A percentile compares a stretch with the other conserved stretches of the same genome.
phyloP scores from a whole-genome alignment of 768 basidiomycete genomes.

The Lentinula detonsa region DNA sequence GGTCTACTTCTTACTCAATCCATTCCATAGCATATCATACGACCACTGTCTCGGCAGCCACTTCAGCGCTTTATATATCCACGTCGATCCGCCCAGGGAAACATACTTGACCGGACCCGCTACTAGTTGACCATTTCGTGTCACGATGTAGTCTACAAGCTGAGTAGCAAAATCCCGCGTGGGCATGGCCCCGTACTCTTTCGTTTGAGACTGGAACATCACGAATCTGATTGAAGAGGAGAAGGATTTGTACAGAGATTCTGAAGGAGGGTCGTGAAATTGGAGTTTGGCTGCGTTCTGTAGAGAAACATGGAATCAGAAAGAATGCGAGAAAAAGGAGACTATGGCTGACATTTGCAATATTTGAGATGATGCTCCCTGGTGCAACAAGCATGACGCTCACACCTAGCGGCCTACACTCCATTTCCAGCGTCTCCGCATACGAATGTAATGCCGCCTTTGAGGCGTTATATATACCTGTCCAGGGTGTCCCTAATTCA shows the following conservation, averaged over 20 bases:
- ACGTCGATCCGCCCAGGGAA: not conserved
- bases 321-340: not conserved
- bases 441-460: conserved; percentile 24
- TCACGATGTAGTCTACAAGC: not conserved
- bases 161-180: not conserved
- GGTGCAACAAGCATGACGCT: conserved; percentile 23
- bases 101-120: not conserved
- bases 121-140: not conserved
- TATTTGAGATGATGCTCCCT: conserved; percentile 17
- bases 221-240: not conserved
- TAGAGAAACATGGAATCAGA: not conserved
- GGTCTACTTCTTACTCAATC: not conserved
- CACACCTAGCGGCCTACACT: conserved; percentile 21
- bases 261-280: not conserved
- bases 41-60: conserved; percentile 2
- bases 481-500: conserved; percentile 21
- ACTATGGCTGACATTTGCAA: conserved; percentile 8
- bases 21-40: conserved; percentile 4
- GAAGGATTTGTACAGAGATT: conserved; percentile 3
- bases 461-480: conserved; percentile 22
- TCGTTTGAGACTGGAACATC: conserved; percentile 2
- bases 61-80: not conserved
- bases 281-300: not conserved
- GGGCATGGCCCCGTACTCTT: conserved; percentile 1
- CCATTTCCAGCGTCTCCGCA: conserved; percentile 24